A percentile compares a stretch with the other conserved stretches of the same genome.
phyloP scores from a whole-genome alignment of 2,329 filamentous ascomycete species.

The Magnaporthiopsis rhizophila region DNA sequence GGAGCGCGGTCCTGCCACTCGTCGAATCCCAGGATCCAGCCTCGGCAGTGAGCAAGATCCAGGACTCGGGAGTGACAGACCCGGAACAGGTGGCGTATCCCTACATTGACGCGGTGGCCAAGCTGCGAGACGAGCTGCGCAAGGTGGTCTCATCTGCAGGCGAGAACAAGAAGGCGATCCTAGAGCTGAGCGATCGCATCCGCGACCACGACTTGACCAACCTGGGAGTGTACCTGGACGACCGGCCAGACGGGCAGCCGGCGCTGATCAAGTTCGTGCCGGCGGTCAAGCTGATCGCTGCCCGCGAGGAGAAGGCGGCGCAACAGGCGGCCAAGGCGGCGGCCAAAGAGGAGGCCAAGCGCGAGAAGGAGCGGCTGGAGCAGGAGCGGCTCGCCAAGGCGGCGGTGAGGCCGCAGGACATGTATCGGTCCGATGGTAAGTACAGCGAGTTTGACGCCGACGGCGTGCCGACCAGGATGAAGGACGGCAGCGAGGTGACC shows the following conservation, averaged over 20 bases:
- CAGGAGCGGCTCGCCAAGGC: slow-evolving; percentile 47
- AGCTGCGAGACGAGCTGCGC: slow-evolving; percentile 54
- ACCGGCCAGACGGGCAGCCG: slow-evolving; percentile 54
- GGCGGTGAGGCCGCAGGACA: slow-evolving; percentile 43
- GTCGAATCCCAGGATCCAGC: slow-evolving; percentile 31
- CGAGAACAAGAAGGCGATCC: slow-evolving; percentile 56
- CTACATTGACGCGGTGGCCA: slow-evolving; percentile 46
- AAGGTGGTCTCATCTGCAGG: slow-evolving; percentile 39
- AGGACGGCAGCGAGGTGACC: slow-evolving; percentile 69
- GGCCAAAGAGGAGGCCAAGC: slow-evolving; percentile 47
- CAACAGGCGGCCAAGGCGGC: slow-evolving; percentile 52
- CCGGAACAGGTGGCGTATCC: slow-evolving; percentile 45
- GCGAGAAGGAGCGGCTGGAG: slow-evolving; percentile 40
- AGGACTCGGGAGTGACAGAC: slow-evolving; percentile 29
- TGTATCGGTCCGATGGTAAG: slow-evolving; percentile 46
- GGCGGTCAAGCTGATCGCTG: slow-evolving; percentile 42
- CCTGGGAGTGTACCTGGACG: slow-evolving; percentile 80
- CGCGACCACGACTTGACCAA: slow-evolving; percentile 76
- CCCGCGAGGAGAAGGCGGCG: slow-evolving; percentile 50
- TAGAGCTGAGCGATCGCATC: slow-evolving; percentile 70
- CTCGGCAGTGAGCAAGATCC: slow-evolving; percentile 37
- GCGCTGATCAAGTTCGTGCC: slow-evolving; percentile 66
- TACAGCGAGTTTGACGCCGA: slow-evolving; percentile 77
- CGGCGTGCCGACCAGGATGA: slow-evolving; percentile 70
- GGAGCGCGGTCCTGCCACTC: slow-evolving; percentile 16